phyloP scores from a whole-genome alignment of 2,329 filamentous ascomycete species.

The Verticillium dahliae region DNA sequence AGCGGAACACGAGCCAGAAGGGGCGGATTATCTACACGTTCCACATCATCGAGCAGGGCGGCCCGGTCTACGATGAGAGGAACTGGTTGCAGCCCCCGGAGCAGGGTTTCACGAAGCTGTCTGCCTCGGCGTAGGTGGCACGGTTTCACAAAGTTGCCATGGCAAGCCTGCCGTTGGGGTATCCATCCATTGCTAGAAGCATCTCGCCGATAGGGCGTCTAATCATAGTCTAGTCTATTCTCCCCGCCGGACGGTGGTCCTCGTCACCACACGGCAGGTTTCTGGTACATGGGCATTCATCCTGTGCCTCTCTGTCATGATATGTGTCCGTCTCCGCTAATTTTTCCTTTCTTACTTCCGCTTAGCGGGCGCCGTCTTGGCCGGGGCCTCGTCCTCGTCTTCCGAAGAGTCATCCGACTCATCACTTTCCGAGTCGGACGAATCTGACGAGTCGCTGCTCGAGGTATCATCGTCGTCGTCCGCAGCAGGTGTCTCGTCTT shows the following conservation, averaged over 20 bases:
- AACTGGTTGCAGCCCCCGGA: constrained; percentile 95
- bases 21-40: constrained; percentile 96
- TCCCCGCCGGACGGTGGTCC: neutral
- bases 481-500: constrained; percentile 28
- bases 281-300: neutral
- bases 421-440: constrained; percentile 25
- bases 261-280: neutral
- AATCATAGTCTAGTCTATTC: neutral
- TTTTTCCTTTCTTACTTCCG: neutral
- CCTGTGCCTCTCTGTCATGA: neutral
- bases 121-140: constrained; percentile 18
- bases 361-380: neutral
- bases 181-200: constrained; percentile 9
- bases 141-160: neutral
- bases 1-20: constrained; percentile 80
- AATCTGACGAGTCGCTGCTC: constrained; percentile 35
- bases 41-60: constrained; percentile 84
- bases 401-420: constrained; percentile 22
- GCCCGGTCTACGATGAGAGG: constrained; percentile 66
- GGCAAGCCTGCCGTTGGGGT: neutral
- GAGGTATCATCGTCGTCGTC: constrained; percentile 28
- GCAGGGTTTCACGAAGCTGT: constrained; percentile 70
- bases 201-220: constrained; percentile 3
- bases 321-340: neutral
- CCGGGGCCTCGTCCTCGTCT: constrained; percentile 1